phyloP scores from a whole-genome alignment of 192 early-diverging fungal species.

The Pilobolus umbonatus region DNA sequence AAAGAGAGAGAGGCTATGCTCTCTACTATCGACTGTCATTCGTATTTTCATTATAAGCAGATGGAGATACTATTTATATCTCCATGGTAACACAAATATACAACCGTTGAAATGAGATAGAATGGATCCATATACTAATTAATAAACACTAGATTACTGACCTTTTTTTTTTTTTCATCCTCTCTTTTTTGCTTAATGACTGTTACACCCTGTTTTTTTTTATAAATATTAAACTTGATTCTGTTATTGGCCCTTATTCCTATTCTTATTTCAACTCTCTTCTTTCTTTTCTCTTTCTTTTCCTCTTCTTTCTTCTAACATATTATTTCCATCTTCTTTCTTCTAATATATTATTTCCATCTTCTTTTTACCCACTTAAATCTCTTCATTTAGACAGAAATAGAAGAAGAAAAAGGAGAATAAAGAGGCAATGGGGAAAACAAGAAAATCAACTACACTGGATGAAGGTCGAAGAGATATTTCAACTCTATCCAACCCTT shows the following conservation, averaged over 20 bases:
- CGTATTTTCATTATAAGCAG: too few species aligned
- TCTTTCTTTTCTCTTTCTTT: conserved; percentile 12
- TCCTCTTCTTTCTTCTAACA: conserved; percentile 6
- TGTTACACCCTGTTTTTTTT: too few species aligned
- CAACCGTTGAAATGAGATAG: too few species aligned
- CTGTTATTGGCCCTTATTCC: too few species aligned
- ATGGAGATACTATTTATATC: too few species aligned
- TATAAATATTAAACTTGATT: too few species aligned
- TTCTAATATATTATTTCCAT: conserved; percentile 9
- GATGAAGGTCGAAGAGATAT: conserved; percentile 20
- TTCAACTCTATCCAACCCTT: conserved; percentile 4
- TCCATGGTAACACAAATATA: too few species aligned
- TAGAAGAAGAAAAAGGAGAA: background rate
- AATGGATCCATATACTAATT: too few species aligned
- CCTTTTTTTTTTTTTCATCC: conserved; percentile 16
- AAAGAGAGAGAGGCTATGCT: too few species aligned
- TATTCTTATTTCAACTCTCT: background rate
- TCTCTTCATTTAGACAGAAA: background rate
- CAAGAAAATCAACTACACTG: background rate
- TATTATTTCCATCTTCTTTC: conserved; percentile 1
- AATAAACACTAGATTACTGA: too few species aligned
- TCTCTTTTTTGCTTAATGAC: conserved; percentile 4
- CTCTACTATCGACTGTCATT: too few species aligned
- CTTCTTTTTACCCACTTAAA: conserved; percentile 2
- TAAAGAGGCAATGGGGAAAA: conserved; percentile 18